Conservation (phyloP, 2,329 filamentous ascomycete genomes). For the Fusarium coicis region DNA sequence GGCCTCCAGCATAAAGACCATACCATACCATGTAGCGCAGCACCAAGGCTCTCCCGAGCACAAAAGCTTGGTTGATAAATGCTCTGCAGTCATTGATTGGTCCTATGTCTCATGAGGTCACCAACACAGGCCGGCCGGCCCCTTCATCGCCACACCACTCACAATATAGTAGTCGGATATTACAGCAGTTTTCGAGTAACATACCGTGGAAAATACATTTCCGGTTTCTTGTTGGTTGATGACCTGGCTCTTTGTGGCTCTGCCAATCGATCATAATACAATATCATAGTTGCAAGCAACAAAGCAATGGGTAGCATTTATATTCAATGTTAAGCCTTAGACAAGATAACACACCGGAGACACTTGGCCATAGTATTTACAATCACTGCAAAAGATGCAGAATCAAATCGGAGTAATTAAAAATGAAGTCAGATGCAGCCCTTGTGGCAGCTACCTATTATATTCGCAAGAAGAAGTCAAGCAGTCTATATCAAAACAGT, state of each 20-base stretch:
- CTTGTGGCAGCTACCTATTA: neutral
- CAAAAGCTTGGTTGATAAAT: too few relatives aligned
- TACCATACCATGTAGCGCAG: neutral
- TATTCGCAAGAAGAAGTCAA: neutral
- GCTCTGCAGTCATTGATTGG: neutral
- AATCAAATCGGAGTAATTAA: neutral
- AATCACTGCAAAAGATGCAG: too few relatives aligned
- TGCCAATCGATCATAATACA: neutral
- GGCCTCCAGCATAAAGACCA: neutral
- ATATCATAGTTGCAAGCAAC: neutral
- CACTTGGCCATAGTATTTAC: neutral
- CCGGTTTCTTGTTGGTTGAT: too few relatives aligned
- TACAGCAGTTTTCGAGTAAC: rapidly evolving
- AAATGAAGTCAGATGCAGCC: neutral
- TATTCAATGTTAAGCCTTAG: neutral
- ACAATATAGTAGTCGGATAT: neutral
- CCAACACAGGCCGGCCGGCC: neutral
- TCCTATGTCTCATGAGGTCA: neutral
- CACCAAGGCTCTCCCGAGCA: neutral
- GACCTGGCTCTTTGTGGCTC: neutral
- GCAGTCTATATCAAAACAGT: neutral
- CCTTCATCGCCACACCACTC: neutral
- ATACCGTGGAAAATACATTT: too few relatives aligned
- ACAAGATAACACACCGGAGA: rapidly evolving
- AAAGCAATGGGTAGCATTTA: neutral